These are phyloP conservation scores for Candida neerlandica DNA, from an alignment of 1,139 yeast genomes.

Conservation along the genomic window DNA sequence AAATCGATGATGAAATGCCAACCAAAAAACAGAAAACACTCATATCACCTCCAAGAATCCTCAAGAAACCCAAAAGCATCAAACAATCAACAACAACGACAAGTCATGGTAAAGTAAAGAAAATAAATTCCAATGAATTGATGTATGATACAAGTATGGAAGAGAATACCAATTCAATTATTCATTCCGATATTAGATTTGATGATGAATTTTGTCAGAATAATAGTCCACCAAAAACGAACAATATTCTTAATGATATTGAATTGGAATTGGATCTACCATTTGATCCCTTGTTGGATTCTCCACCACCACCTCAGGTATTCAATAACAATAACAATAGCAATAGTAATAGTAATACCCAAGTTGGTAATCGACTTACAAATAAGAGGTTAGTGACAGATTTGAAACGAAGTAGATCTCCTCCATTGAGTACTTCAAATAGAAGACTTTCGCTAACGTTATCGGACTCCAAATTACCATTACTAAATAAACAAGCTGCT, in stretches of 20 bases:
- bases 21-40: conserved; percentile 10
- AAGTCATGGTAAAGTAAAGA: conserved; percentile 18
- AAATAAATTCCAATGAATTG: conserved; percentile 15
- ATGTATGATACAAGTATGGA: conserved; percentile 16
- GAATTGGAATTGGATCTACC: conserved; percentile 29
- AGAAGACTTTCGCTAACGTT: conserved; percentile 16
- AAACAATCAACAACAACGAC: conserved; percentile 24
- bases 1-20: conserved; percentile 9
- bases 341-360: too few relatives aligned
- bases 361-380: not conserved
- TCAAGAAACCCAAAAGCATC: conserved; percentile 31
- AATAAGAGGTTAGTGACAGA: conserved; percentile 18
- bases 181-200: conserved; percentile 4
- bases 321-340: conserved; percentile 5
- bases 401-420: conserved; percentile 11
- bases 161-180: conserved; percentile 10
- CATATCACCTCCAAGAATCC: conserved; percentile 10
- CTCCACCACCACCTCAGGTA: conserved; percentile 37
- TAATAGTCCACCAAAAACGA: conserved; percentile 4
- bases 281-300: conserved; percentile 32
- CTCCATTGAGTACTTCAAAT: conserved; percentile 19
- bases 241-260: conserved; percentile 14
- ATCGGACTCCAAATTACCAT: conserved; percentile 24
- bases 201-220: conserved; percentile 13
- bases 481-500: conserved; percentile 41